Percentiles rank a stretch among this genome's conserved stretches.
These are phyloP conservation scores for Hymenoscyphus repandus DNA, from an alignment of 2,329 filamentous ascomycete species.

Conservation along the genomic window DNA sequence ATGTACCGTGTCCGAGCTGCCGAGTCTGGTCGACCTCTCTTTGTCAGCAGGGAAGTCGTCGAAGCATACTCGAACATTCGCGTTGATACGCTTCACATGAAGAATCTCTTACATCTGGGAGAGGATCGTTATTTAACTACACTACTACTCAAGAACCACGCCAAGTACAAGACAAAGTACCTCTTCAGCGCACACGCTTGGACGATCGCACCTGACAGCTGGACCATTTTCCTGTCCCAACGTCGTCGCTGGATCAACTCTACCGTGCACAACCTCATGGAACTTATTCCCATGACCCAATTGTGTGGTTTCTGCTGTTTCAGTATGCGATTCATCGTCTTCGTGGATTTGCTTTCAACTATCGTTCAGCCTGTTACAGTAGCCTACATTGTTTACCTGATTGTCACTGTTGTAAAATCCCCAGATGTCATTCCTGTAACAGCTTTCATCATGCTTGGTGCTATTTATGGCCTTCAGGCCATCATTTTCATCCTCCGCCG, in stretches of 20 bases:
- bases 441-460: constrained; percentile 83
- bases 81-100: constrained; percentile 97
- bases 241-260: constrained; percentile 99
- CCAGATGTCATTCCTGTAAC: constrained; percentile 69
- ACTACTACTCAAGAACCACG: constrained; percentile 84
- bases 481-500: constrained; percentile 94
- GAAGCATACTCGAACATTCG: constrained; percentile 86
- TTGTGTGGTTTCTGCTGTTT: constrained; percentile 99
- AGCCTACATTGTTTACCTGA: constrained; percentile 83
- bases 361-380: constrained; percentile 88
- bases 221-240: constrained; percentile 92
- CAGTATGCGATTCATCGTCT: constrained; percentile 97
- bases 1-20: constrained; percentile 98
- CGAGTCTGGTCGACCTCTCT: constrained; percentile 90
- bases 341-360: constrained; percentile 87
- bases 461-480: constrained; percentile 95
- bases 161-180: constrained; percentile 97
- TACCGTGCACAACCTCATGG: constrained; percentile 94
- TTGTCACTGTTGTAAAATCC: constrained; percentile 63
- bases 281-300: constrained; percentile 87
- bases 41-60: constrained; percentile 89
- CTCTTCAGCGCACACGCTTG: constrained; percentile 87
- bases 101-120: constrained; percentile 92
- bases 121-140: constrained; percentile 98
- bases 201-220: constrained; percentile 95